Evolutionary conservation across 441 rosid species (phyloP).

Genomic region (Populus trichocarpa): DNA sequence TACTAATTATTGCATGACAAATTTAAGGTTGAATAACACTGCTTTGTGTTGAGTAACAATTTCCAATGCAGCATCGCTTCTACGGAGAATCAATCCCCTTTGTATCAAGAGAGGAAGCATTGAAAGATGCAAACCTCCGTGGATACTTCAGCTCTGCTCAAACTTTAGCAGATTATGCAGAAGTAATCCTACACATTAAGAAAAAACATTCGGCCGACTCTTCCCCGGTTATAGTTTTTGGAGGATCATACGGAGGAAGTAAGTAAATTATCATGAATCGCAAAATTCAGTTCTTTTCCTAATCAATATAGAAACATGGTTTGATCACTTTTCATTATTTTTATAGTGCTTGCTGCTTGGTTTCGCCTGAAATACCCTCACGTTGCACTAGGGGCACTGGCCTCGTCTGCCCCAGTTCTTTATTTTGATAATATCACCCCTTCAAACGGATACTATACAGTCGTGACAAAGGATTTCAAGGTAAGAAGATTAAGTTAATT

Average conservation of each 20-base stretch:
- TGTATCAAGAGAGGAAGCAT: slow-evolving; percentile 15
- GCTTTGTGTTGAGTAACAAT: background rate
- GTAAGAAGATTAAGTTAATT: background rate
- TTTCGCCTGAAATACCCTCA: slow-evolving; percentile 38
- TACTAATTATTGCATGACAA: no score
- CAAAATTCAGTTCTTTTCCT: background rate
- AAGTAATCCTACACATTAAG: slow-evolving; percentile 20
- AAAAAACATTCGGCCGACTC: background rate
- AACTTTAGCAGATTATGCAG: slow-evolving; percentile 35
- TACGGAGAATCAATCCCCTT: slow-evolving; percentile 35
- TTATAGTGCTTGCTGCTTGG: slow-evolving; percentile 33
- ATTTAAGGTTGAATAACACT: background rate
- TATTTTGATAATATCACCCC: slow-evolving; percentile 23
- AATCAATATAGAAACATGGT: no score
- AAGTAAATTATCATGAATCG: background rate
- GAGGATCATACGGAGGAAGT: slow-evolving; percentile 36
- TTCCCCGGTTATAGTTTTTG: slow-evolving; percentile 26
- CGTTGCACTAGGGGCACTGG: slow-evolving; percentile 30
- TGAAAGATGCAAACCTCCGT: slow-evolving; percentile 18
- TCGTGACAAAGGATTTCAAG: slow-evolving; percentile 19
- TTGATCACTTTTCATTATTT: background rate
- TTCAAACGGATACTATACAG: slow-evolving; percentile 4
- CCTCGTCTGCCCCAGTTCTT: slow-evolving; percentile 36
- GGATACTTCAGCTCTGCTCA: slow-evolving; percentile 30
- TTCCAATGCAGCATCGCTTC: slow-evolving; percentile 27